Evolutionary conservation across 768 basidiomycete genomes (phyloP).

Genomic region (Gautieria morchelliformis): DNA sequence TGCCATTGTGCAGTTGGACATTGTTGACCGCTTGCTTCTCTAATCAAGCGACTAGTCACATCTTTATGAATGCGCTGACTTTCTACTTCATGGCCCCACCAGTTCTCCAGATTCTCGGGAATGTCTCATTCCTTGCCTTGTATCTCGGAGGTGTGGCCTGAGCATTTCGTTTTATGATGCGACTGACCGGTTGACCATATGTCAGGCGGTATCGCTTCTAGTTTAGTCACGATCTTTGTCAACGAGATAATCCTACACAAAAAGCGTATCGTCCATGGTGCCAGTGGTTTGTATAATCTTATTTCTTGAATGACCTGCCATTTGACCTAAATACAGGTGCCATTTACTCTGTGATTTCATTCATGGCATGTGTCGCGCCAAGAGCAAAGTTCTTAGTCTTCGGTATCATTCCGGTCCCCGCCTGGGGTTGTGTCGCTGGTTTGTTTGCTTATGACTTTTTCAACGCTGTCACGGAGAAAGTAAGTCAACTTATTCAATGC

Average conservation of each 20-base stretch:
- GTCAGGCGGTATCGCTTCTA: conserved; percentile 52
- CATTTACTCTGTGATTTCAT: conserved; percentile 58
- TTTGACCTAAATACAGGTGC: conserved; percentile 37
- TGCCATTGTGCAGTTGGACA: conserved; percentile 54
- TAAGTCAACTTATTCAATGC: conserved; percentile 13
- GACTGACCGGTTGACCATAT: background rate
- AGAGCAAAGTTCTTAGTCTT: conserved; percentile 58
- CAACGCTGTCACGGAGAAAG: conserved; percentile 25
- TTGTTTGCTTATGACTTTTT: conserved; percentile 54
- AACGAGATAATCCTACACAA: conserved; percentile 39
- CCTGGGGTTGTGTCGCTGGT: conserved; percentile 64
- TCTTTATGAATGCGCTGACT: conserved; percentile 68
- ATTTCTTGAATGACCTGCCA: background rate
- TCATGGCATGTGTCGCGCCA: conserved; percentile 65
- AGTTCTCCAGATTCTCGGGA: conserved; percentile 55
- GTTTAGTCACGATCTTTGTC: conserved; percentile 29
- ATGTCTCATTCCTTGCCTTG: conserved; percentile 54
- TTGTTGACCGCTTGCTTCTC: conserved; percentile 64
- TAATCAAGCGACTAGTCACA: conserved; percentile 49
- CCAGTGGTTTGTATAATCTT: conserved; percentile 49
- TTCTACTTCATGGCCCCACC: conserved; percentile 68
- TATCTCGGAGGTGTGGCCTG: conserved; percentile 52
- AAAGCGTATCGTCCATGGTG: conserved; percentile 43
- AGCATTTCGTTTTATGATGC: background rate
- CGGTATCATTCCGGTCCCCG: conserved; percentile 69